Conservation (phyloP, 1,284 basidiomycete species). For the Tetrapyrgos nigripes region DNA sequence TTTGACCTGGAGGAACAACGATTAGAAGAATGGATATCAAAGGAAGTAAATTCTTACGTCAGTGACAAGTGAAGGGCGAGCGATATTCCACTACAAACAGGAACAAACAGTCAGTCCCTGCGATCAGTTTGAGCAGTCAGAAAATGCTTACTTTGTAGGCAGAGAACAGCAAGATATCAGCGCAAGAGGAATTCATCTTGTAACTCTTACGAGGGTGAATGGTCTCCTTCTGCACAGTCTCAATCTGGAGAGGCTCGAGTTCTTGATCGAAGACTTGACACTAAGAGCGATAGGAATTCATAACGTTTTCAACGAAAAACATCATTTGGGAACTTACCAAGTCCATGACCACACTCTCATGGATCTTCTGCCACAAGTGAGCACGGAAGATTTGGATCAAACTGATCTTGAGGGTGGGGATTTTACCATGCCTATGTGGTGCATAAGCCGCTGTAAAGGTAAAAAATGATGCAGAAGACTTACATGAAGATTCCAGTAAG, state of each 20-base stretch:
- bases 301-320: background rate
- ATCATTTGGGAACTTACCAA: constrained; percentile 65
- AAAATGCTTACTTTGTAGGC: constrained; percentile 74
- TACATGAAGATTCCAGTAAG: constrained; percentile 93
- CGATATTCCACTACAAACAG: constrained; percentile 89
- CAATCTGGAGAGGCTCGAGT: constrained; percentile 96
- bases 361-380: constrained; percentile 99
- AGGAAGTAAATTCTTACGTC: constrained; percentile 70
- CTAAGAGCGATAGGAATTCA: constrained; percentile 35
- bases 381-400: constrained; percentile 99
- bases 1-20: constrained; percentile 65
- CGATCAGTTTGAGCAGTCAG: background rate
- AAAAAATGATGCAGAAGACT: constrained; percentile 24
- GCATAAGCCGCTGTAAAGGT: constrained; percentile 7
- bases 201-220: constrained; percentile 99
- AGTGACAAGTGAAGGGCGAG: constrained; percentile 93
- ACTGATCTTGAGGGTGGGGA: constrained; percentile 97
- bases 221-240: constrained; percentile 99
- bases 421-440: constrained; percentile 89
- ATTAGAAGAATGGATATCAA: background rate
- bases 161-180: constrained; percentile 97
- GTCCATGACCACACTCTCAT: constrained; percentile 96
- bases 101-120: constrained; percentile 5
- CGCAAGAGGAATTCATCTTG: constrained; percentile 99
- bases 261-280: constrained; percentile 99